Percentiles rank a stretch among this genome's conserved stretches.
Conservation (phyloP, 2,329 filamentous ascomycete species). For the Talaromyces sp. region DNA sequence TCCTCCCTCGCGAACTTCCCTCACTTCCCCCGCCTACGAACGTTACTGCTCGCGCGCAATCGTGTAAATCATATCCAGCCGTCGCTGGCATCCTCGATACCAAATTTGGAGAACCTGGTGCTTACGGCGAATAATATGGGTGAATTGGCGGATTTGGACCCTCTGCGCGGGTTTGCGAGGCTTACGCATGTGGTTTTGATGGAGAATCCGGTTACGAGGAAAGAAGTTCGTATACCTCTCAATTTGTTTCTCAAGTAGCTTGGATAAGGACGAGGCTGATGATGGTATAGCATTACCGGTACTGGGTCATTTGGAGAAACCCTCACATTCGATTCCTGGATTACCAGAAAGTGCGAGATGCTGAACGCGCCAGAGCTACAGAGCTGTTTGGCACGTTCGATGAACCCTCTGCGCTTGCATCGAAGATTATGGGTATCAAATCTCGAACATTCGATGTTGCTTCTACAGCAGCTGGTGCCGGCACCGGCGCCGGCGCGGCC, state of each 20-base stretch:
- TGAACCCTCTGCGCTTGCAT: conserved; percentile 75
- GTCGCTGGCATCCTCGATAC: conserved; percentile 69
- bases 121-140: conserved; percentile 77
- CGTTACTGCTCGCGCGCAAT: conserved; percentile 85
- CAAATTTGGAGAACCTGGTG: conserved; percentile 77
- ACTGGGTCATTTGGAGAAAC: conserved; percentile 85
- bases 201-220: conserved; percentile 87
- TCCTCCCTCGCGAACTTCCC: conserved; percentile 87
- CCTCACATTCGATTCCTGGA: conserved; percentile 86
- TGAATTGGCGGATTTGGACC: conserved; percentile 84
- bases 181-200: conserved; percentile 77
- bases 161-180: conserved; percentile 64
- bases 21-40: conserved; percentile 80
- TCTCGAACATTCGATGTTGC: conserved; percentile 67
- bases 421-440: conserved; percentile 81
- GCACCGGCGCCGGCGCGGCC: conserved; percentile 30
- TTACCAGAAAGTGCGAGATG: conserved; percentile 84
- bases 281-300: conserved; percentile 73
- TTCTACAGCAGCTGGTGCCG: conserved; percentile 34
- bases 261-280: not conserved
- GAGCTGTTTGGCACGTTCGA: conserved; percentile 79
- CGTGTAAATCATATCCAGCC: conserved; percentile 79
- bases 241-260: not conserved
- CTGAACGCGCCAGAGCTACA: conserved; percentile 70
- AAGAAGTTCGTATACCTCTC: conserved; percentile 66